A percentile compares a stretch with the other conserved stretches of the same genome.
Evolutionary conservation across 140 eudicot species (phyloP).

Genomic region (Oenanthe javanica): DNA sequence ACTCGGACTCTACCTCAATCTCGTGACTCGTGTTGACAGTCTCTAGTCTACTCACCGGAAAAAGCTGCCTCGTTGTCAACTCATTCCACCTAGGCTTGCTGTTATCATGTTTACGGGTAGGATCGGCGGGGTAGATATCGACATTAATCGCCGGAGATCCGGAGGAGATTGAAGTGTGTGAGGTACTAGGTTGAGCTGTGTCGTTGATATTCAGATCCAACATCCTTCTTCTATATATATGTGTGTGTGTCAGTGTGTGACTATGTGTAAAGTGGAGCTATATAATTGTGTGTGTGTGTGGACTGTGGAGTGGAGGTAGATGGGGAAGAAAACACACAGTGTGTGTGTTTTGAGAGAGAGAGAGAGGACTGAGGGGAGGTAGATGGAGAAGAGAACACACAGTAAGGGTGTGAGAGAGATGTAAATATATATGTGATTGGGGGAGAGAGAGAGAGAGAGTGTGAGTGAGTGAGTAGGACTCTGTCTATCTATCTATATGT

Average conservation of each 20-base stretch:
- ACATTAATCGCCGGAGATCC: constrained; percentile 12
- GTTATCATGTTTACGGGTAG: too few species aligned
- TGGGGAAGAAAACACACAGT: not conserved
- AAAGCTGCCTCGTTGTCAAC: constrained; percentile 51
- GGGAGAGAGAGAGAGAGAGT: not conserved
- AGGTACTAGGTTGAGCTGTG: constrained; percentile 17
- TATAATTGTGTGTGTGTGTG: too few species aligned
- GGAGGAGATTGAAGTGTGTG: constrained; percentile 40
- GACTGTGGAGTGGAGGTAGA: not conserved
- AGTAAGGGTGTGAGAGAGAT: too few species aligned
- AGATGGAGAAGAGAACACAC: too few species aligned
- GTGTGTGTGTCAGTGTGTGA: too few species aligned
- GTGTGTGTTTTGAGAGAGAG: not conserved
- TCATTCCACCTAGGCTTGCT: not conserved
- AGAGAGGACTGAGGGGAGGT: not conserved
- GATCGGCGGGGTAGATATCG: not conserved
- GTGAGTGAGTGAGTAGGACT: too few species aligned
- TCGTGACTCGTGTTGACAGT: not conserved
- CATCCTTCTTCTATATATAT: constrained; percentile 16
- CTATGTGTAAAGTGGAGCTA: too few species aligned
- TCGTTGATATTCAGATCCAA: constrained; percentile 62
- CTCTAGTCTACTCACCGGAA: constrained; percentile 30
- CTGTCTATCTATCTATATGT: too few species aligned
- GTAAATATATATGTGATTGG: not conserved
- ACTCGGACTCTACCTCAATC: constrained; percentile 18